Evolutionary conservation across 116 monocot species (phyloP).

Genomic region (Posidonia oceanica): DNA sequence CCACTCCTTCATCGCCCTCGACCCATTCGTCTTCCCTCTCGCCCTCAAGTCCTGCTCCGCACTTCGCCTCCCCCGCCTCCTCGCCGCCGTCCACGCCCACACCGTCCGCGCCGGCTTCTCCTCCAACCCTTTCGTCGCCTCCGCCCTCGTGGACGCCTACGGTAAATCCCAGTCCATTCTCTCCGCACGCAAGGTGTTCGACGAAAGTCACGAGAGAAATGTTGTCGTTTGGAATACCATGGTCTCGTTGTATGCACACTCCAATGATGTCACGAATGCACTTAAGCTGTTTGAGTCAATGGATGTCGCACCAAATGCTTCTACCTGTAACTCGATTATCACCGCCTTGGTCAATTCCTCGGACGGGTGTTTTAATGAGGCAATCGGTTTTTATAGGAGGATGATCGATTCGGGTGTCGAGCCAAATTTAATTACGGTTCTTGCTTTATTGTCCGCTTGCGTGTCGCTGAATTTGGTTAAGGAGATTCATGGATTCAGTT

Average conservation of each 20-base stretch:
- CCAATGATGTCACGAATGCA: constrained; percentile 24
- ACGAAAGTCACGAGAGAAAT: constrained; percentile 42
- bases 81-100: constrained; percentile 42
- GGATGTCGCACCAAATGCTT: constrained; percentile 43
- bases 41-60: constrained; percentile 61
- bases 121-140: constrained; percentile 48
- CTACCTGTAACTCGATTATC: constrained; percentile 57
- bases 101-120: constrained; percentile 32
- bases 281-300: constrained; percentile 25
- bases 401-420: constrained; percentile 35
- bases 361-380: constrained; percentile 16
- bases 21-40: constrained; percentile 70
- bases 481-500: constrained; percentile 49
- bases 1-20: constrained; percentile 36
- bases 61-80: constrained; percentile 24
- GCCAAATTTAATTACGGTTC: constrained; percentile 40
- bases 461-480: constrained; percentile 20
- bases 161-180: constrained; percentile 31
- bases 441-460: constrained; percentile 47
- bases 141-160: constrained; percentile 61
- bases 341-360: constrained; percentile 23
- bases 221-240: constrained; percentile 58
- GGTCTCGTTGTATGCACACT: constrained; percentile 32
- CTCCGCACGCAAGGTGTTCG: constrained; percentile 44
- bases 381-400: constrained; percentile 27